Evolutionary conservation across 148 eudicot species (phyloP), one percentile per base, ranked within the genome.

Genomic region (Beta vulgaris): DNA sequence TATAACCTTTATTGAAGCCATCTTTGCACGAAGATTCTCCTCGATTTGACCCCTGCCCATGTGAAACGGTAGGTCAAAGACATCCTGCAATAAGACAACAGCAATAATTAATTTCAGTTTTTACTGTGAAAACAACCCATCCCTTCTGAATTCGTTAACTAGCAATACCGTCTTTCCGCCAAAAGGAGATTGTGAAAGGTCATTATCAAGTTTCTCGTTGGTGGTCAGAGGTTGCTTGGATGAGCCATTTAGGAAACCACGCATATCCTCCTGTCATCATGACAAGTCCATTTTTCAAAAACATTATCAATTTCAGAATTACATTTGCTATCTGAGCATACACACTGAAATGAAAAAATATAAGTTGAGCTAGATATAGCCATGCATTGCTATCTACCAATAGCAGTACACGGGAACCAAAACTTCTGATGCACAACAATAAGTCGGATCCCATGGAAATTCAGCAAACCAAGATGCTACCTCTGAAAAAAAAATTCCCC

Each of bases 31-130:
- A 40, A 96, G 94, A 83, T 90, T 91, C 84, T 92, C 98, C 87
- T 92, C 98, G 58, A 96, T 96, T 88, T 96, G 97, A 83, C 84
- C 88, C 80, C 99, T 90, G 58, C 88, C 99, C 97, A 96, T 92
- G 87, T 91, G 94, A 71, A 96, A 88, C 61, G 99, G 99, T 78
- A 96, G 90, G 83, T 96, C 99, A 82, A 96, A 96, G 58, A 96
- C 93, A 84, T 96, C 98, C 99, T 96, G 88, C 74, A 78, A 37
- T 12, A 57, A 77, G 34, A 43, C 13, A 23, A 73, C 49, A 16
- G 6, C 21, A 49, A 48, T 19, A 34, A 16, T 60, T 68, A 73
- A 19, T 37, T 28, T 48, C 54, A 31, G 61, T n/a, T 48, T 40
- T 3, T 29, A 12, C 26, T 49, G 43, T 43, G 11, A 19, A 10